Conservation (phyloP, 139 green algal species). For the Mesostigma viride region DNA sequence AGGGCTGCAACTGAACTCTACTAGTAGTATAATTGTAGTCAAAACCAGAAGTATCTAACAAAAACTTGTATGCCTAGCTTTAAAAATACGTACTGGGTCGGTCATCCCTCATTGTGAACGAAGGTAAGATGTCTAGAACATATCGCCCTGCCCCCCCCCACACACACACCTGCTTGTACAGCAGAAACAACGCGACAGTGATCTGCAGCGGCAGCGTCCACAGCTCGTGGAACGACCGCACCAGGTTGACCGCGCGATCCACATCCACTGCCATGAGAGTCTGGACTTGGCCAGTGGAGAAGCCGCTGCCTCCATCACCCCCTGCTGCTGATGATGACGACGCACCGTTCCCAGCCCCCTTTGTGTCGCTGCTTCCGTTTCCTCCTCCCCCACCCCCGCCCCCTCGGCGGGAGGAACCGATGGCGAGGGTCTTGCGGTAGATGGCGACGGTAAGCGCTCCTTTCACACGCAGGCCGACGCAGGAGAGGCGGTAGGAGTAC, state of each 20-base stretch:
- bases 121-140: too few relatives aligned
- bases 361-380: not conserved
- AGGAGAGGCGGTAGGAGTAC: slow-evolving; percentile 52
- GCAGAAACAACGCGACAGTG: slow-evolving; percentile 56
- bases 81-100: too few relatives aligned
- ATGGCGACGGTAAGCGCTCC: slow-evolving; percentile 46
- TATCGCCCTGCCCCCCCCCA: too few relatives aligned
- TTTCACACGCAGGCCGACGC: slow-evolving; percentile 35
- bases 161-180: slow-evolving; percentile 81
- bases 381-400: not conserved
- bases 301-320: slow-evolving; percentile 9
- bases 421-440: slow-evolving; percentile 32
- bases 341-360: not conserved
- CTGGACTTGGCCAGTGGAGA: slow-evolving; percentile 29
- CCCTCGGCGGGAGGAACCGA: not conserved
- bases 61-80: too few relatives aligned
- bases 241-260: slow-evolving; percentile 57
- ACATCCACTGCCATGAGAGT: slow-evolving; percentile 65
- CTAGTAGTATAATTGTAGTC: too few relatives aligned
- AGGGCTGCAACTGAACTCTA: too few relatives aligned
- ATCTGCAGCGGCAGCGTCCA: slow-evolving; percentile 73
- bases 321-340: slow-evolving; percentile 22
- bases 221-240: slow-evolving; percentile 63
- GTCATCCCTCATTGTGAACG: too few relatives aligned
- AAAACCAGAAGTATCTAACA: too few relatives aligned